Conservation (phyloP, 495 filamentous ascomycete genomes). For the Letharia lupina region DNA sequence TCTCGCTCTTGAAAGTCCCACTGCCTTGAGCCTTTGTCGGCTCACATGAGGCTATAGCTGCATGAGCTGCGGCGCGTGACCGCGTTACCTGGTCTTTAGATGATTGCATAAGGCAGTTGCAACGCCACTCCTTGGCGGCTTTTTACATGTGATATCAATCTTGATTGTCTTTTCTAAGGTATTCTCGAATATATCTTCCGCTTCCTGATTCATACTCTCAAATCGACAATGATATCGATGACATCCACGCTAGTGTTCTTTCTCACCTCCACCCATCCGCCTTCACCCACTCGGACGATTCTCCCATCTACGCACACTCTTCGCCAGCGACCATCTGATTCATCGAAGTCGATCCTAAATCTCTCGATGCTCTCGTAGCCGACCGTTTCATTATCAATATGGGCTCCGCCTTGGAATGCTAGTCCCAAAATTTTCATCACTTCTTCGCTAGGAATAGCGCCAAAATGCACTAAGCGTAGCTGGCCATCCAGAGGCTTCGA, state of each 20-base stretch:
- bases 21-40: neutral
- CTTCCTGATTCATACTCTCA: neutral
- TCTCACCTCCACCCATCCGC: slow-evolving; percentile 62
- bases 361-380: slow-evolving; percentile 58
- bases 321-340: slow-evolving; percentile 60
- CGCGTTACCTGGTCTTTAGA: neutral
- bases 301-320: slow-evolving; percentile 84
- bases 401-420: slow-evolving; percentile 66
- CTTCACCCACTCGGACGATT: slow-evolving; percentile 60
- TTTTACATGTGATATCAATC: neutral
- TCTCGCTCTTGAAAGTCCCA: neutral
- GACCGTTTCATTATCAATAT: slow-evolving; percentile 53
- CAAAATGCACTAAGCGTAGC: slow-evolving; percentile 67
- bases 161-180: neutral
- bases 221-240: slow-evolving; percentile 17
- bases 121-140: neutral
- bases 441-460: slow-evolving; percentile 48
- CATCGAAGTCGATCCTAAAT: slow-evolving; percentile 55
- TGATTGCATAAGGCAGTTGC: neutral
- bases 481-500: slow-evolving; percentile 57
- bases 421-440: slow-evolving; percentile 66
- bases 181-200: neutral
- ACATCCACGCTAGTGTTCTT: slow-evolving; percentile 30
- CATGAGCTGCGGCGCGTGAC: neutral
- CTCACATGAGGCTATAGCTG: neutral